A percentile compares a stretch with the other conserved stretches of the same genome.
Conservation (phyloP, 169 alveolate genomes). For the Cryptosporidium ubiquitum region DNA sequence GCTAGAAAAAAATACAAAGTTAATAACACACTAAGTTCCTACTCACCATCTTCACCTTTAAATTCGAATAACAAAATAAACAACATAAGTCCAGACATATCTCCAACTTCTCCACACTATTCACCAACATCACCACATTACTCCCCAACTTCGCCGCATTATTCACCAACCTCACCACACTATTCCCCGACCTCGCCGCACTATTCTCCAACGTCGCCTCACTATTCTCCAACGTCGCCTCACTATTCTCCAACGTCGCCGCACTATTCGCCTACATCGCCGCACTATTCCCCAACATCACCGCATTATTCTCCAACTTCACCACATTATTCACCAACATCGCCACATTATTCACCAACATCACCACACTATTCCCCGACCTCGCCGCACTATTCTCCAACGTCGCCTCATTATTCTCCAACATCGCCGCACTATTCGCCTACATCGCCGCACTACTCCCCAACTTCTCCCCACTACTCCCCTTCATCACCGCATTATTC, state of each 20-base stretch:
- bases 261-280: constrained; percentile 86
- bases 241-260: constrained; percentile 81
- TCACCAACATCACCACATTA: constrained; percentile 80
- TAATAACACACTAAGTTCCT: constrained; percentile 7
- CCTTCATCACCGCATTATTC: constrained; percentile 91
- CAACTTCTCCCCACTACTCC: constrained; percentile 86
- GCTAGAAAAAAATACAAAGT: constrained; percentile 48
- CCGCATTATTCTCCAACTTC: constrained; percentile 93
- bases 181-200: constrained; percentile 93
- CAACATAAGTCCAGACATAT: constrained; percentile 51
- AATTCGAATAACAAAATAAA: constrained; percentile 8
- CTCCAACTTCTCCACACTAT: constrained; percentile 79
- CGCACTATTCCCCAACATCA: constrained; percentile 88
- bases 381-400: constrained; percentile 87
- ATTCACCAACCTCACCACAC: constrained; percentile 90
- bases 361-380: constrained; percentile 93
- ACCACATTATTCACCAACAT: constrained; percentile 87
- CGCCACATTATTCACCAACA: constrained; percentile 89
- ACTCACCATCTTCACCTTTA: constrained; percentile 33
- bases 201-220: constrained; percentile 84
- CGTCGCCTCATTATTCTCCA: constrained; percentile 86
- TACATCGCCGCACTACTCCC: constrained; percentile 74
- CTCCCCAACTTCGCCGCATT: constrained; percentile 87
- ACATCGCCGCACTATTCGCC: constrained; percentile 88
- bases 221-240: constrained; percentile 88